Evolutionary conservation across 1,284 basidiomycete species (phyloP).

Genomic region (Cutaneotrichosporon daszewskae): DNA sequence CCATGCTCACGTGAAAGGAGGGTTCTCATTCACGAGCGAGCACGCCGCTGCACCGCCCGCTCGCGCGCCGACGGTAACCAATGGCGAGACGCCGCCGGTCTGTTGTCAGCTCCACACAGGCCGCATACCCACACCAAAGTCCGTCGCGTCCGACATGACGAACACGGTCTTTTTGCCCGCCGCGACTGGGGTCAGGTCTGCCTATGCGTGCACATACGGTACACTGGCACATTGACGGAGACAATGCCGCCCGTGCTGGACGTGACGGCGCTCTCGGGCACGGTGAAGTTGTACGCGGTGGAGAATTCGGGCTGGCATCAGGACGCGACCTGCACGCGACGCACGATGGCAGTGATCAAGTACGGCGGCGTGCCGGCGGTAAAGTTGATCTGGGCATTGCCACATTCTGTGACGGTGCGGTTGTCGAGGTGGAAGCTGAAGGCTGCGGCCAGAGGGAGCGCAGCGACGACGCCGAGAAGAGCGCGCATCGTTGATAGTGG

Average conservation of each 20-base stretch:
- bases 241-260: background rate
- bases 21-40: slow-evolving; percentile 15
- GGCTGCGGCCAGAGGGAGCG: slow-evolving; percentile 2
- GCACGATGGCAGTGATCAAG: slow-evolving; percentile 30
- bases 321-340: slow-evolving; percentile 1
- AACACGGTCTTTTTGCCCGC: slow-evolving; percentile 15
- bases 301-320: slow-evolving; percentile 33
- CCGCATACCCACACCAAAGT: slow-evolving; percentile 30
- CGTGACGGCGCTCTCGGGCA: slow-evolving; percentile 26
- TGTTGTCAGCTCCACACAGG: slow-evolving; percentile 9
- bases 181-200: slow-evolving; percentile 16
- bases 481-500: background rate
- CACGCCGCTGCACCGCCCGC: slow-evolving; percentile 18
- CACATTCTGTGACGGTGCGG: slow-evolving; percentile 22
- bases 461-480: background rate
- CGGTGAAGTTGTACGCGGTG: slow-evolving; percentile 29
- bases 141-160: slow-evolving; percentile 40
- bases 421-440: slow-evolving; percentile 26
- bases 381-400: slow-evolving; percentile 23
- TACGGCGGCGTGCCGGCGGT: slow-evolving; percentile 29
- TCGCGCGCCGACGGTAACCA: slow-evolving; percentile 22
- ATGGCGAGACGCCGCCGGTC: slow-evolving; percentile 35
- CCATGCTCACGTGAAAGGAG: background rate
- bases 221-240: background rate
- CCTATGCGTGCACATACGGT: background rate